These are phyloP conservation scores for Tolypocladium cylindrosporum DNA, from an alignment of 2,329 filamentous ascomycete species.

Conservation along the genomic window DNA sequence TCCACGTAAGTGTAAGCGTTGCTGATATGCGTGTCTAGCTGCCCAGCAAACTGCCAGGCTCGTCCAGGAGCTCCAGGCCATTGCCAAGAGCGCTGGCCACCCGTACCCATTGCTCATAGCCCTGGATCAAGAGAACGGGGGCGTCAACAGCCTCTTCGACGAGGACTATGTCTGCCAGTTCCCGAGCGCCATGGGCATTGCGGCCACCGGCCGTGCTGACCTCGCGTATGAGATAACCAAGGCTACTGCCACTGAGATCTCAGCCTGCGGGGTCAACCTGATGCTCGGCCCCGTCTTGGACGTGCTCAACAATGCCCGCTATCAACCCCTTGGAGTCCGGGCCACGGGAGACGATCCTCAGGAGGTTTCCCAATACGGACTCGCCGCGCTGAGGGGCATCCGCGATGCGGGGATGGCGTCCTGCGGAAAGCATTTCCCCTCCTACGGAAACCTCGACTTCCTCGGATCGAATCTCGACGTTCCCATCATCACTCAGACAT, in stretches of 20 bases:
- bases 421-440: slow-evolving; percentile 93
- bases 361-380: slow-evolving; percentile 86
- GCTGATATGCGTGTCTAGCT: slow-evolving; percentile 43
- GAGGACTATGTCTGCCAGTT: slow-evolving; percentile 95
- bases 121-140: slow-evolving; percentile 94
- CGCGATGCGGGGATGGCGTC: slow-evolving; percentile 83
- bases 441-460: slow-evolving; percentile 91
- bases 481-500: slow-evolving; percentile 87
- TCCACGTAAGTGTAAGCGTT: background rate
- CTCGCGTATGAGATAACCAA: slow-evolving; percentile 85
- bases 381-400: slow-evolving; percentile 85
- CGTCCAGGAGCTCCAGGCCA: slow-evolving; percentile 84
- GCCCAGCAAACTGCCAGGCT: slow-evolving; percentile 82
- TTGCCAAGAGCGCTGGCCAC: slow-evolving; percentile 84
- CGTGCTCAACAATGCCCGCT: slow-evolving; percentile 84
- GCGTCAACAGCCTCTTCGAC: slow-evolving; percentile 93
- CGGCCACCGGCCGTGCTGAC: slow-evolving; percentile 78
- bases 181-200: slow-evolving; percentile 91
- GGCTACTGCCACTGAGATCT: slow-evolving; percentile 85
- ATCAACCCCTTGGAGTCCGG: slow-evolving; percentile 82
- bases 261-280: slow-evolving; percentile 89
- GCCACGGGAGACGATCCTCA: slow-evolving; percentile 89
- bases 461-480: slow-evolving; percentile 85
- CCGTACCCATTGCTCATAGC: slow-evolving; percentile 82
- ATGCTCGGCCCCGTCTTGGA: slow-evolving; percentile 91